Conservation (phyloP, 352 stramenopile species). For the Globisporangium heterothallicum region DNA sequence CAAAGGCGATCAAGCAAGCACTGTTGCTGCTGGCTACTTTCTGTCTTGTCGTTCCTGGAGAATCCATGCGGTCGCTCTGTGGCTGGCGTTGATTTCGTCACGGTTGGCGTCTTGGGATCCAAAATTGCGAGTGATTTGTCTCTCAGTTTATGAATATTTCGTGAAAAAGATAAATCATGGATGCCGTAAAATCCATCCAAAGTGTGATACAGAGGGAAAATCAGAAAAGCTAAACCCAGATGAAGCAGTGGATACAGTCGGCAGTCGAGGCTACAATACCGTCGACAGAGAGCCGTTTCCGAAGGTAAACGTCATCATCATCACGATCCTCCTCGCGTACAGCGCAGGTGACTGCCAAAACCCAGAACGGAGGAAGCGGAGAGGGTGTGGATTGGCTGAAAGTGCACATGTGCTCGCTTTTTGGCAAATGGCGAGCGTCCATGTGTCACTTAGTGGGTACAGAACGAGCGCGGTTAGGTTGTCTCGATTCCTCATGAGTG, state of each 20-base stretch:
- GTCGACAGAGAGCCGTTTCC: slow-evolving; percentile 4
- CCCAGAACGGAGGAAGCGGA: not conserved
- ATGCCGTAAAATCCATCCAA: not conserved
- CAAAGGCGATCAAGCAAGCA: not conserved
- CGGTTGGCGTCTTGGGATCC: not conserved
- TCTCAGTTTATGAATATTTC: not conserved
- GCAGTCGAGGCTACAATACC: not conserved
- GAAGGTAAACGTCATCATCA: not conserved
- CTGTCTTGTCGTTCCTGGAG: not conserved
- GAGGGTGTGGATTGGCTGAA: slow-evolving; percentile 1
- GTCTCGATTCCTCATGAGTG: not conserved
- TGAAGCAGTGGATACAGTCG: not conserved
- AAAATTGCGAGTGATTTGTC: not conserved
- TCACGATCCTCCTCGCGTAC: not conserved
- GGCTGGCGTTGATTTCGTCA: not conserved
- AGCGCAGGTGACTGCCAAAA: not conserved
- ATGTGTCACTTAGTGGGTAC: not conserved
- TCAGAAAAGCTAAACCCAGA: not conserved
- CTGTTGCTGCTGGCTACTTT: not conserved
- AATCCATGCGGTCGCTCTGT: not conserved
- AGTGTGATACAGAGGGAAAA: not conserved
- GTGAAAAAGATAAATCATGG: not conserved
- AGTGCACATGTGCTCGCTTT: not conserved
- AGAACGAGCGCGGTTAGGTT: not conserved
- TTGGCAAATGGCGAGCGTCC: not conserved